A percentile compares a stretch with the other conserved stretches of the same genome.
These are phyloP conservation scores for Calonectria hongkongensis DNA, from an alignment of 2,329 filamentous ascomycete genomes.

Conservation along the genomic window DNA sequence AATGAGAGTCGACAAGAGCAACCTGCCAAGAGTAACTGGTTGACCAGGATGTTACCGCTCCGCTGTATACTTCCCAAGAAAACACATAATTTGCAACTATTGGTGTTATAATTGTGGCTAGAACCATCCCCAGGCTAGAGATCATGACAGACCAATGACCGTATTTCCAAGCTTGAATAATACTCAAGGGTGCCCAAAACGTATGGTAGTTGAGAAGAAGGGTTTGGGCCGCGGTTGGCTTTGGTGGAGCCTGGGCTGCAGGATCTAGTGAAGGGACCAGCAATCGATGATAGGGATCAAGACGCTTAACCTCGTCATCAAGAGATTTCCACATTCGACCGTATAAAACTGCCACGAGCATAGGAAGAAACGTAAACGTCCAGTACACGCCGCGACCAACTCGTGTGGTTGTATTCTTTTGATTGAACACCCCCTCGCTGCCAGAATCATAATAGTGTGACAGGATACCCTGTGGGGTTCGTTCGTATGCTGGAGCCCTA, in stretches of 20 bases:
- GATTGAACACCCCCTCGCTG: not conserved
- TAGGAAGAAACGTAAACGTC: not conserved
- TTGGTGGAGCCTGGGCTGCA: not conserved
- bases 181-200: not conserved
- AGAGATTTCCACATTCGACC: not conserved
- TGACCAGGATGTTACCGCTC: not conserved
- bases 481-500: not conserved
- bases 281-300: not conserved
- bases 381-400: not conserved
- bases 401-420: not conserved
- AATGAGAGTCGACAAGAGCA: not conserved
- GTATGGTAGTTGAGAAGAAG: not conserved
- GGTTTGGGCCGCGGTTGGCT: not conserved
- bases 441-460: not conserved
- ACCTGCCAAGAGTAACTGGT: not conserved
- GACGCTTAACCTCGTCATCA: not conserved
- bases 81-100: not conserved
- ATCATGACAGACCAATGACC: not conserved
- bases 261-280: no score
- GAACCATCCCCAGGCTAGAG: not conserved
- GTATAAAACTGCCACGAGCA: slow-evolving; percentile 2
- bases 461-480: not conserved
- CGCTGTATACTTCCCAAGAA: not conserved
- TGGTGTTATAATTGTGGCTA: not conserved
- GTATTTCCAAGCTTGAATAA: not conserved